Conservation (phyloP, 1,139 yeast species). For the Pichia sp. region DNA sequence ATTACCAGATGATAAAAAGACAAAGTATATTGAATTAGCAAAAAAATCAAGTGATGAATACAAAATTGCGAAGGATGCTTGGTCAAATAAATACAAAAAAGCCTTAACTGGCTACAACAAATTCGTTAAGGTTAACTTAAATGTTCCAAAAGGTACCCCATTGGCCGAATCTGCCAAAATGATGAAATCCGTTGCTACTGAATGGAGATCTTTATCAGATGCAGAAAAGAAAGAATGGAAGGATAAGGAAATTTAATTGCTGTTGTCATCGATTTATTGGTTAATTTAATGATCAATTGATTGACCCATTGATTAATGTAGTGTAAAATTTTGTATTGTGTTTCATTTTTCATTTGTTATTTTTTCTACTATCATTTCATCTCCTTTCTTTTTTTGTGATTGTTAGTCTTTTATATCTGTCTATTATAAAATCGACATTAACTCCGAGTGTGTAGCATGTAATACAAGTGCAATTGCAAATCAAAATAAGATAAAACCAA, state of each 20-base stretch:
- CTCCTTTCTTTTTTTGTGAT: too few relatives aligned
- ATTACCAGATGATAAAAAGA: slow-evolving; percentile 14
- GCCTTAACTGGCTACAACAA: slow-evolving; percentile 21
- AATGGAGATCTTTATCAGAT: slow-evolving; percentile 19
- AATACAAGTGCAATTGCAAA: too few relatives aligned
- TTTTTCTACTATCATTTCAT: too few relatives aligned
- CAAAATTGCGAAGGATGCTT: slow-evolving; percentile 15
- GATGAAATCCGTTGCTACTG: slow-evolving; percentile 13
- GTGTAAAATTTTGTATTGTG: not conserved
- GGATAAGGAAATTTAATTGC: slow-evolving; percentile 4
- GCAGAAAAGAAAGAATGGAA: slow-evolving; percentile 23
- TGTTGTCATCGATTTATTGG: too few relatives aligned
- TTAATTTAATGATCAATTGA: too few relatives aligned
- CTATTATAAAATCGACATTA: too few relatives aligned
- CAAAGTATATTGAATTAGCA: slow-evolving; percentile 9
- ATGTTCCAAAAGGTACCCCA: slow-evolving; percentile 8
- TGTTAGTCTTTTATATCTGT: too few relatives aligned
- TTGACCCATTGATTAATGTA: too few relatives aligned
- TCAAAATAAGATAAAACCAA: too few relatives aligned
- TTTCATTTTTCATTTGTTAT: too few relatives aligned
- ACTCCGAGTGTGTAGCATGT: too few relatives aligned
- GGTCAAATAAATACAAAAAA: slow-evolving; percentile 22
- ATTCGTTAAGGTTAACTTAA: slow-evolving; percentile 17
- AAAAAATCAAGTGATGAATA: slow-evolving; percentile 11
- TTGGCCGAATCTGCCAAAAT: not conserved